Evolutionary conservation across 2,329 filamentous ascomycete species (phyloP).

Genomic region (Venturia effusa): DNA sequence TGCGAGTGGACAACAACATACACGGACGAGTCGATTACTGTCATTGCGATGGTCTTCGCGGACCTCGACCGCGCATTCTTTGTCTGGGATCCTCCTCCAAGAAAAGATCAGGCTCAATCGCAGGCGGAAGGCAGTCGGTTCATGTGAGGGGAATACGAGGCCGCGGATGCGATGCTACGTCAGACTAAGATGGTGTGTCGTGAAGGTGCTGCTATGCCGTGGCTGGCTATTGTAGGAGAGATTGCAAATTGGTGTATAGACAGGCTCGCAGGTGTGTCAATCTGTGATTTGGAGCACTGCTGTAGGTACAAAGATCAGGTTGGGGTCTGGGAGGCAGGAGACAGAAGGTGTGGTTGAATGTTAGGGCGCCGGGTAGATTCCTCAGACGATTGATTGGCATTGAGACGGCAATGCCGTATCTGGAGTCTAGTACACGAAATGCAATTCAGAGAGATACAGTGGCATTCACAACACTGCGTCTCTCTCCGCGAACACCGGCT

Average conservation of each 20-base stretch:
- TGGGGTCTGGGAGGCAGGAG: background rate
- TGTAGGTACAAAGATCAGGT: background rate
- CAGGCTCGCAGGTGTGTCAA: background rate
- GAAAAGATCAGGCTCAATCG: background rate
- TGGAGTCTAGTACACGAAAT: too few species aligned
- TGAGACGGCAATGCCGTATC: background rate
- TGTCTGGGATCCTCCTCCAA: background rate
- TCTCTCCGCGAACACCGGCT: background rate
- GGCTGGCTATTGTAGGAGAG: background rate
- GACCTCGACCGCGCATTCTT: slow-evolving; percentile 5
- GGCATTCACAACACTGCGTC: background rate
- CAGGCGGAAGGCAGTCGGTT: background rate
- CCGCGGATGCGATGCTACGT: background rate
- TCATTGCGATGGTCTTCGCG: slow-evolving; percentile 3
- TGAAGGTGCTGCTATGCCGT: background rate
- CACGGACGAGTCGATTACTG: slow-evolving; percentile 6
- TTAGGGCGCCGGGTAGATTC: background rate
- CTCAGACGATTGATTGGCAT: background rate
- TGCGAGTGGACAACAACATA: background rate
- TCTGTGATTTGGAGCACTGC: background rate
- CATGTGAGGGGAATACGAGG: background rate
- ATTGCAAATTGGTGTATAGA: too few species aligned
- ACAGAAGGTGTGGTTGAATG: background rate
- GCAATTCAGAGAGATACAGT: too few species aligned
- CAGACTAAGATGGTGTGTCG: background rate